These are phyloP conservation scores for Calonectria leucothoes DNA, from an alignment of 2,329 filamentous ascomycete genomes.

Conservation along the genomic window DNA sequence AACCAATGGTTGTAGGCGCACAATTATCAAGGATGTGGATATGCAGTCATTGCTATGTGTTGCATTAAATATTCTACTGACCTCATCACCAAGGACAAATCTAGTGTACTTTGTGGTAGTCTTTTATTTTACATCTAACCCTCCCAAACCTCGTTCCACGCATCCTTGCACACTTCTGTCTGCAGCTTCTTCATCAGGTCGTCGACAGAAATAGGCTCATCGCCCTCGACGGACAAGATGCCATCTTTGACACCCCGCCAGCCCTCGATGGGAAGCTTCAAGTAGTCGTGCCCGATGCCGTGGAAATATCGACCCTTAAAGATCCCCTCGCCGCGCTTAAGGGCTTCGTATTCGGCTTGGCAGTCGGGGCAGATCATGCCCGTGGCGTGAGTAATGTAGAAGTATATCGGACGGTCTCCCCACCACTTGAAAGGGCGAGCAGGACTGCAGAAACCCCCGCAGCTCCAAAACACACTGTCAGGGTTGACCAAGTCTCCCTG, in stretches of 20 bases:
- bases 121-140: neutral
- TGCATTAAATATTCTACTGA: neutral
- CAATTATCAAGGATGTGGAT: too few relatives aligned
- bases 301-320: conserved; percentile 24
- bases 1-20: too few relatives aligned
- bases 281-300: conserved; percentile 25
- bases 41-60: too few relatives aligned
- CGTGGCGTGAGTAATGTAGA: conserved; percentile 19
- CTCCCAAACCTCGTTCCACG: conserved; percentile 29
- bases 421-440: conserved; percentile 25
- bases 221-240: conserved; percentile 29
- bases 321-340: conserved; percentile 14
- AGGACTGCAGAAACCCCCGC: conserved; percentile 21
- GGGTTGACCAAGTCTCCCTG: conserved; percentile 27
- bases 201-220: conserved; percentile 29
- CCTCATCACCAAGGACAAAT: neutral
- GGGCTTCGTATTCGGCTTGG: conserved; percentile 20
- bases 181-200: conserved; percentile 26
- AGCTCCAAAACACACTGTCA: neutral
- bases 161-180: conserved; percentile 28
- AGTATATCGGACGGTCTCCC: conserved; percentile 20
- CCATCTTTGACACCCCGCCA: conserved; percentile 34
- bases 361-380: conserved; percentile 30
- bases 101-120: neutral
- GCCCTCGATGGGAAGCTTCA: conserved; percentile 32